Evolutionary conservation across 257 asterid genomes (phyloP), one percentile per base, ranked within the genome.

Genomic region (Ajuga chamaepitys): DNA sequence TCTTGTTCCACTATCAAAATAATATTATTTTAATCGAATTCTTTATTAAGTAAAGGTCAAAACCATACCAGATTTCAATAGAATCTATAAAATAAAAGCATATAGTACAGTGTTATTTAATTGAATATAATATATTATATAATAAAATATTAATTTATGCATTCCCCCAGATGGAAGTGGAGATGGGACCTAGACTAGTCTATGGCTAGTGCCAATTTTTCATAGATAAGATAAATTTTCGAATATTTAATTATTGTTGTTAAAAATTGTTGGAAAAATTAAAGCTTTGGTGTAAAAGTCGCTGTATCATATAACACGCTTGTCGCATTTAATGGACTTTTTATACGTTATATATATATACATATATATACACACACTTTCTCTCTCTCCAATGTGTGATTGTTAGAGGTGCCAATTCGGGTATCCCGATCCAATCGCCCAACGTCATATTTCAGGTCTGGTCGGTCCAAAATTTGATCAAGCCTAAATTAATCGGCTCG

Each of bases 1-100:
- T 84, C 81, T 81, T 75, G 80, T 78, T 76, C 86, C 86, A 84
- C 82, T 78, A 77, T 56, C 77, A 60, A 62, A 73, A 46, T 74
- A 68, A 17, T 58, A 13, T 16, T 80, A 46, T 4, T 50, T 26
- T 64, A 72, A 62, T 44, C 63, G 7, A 28, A 42, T 67, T 53
- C 51, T 41, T 62, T 59, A 64, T 59, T 73, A 74, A 61, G 58
- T 62, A 73, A 58, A 75, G 81, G 85, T 78, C 81, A 84, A 86
- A 73, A 55, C 61, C 73, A 66, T 72, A 20, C n/a, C 77, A 71
- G 78, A 55, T 81, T 75, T 78, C 78, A 77, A 73, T 67, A 75
- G 59, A 65, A 58, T 47, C 73, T 25, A 63, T 68, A 68, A 67
- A 58, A 68, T 53, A 55, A 47, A 58, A 14, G 37, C 47, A 62